phyloP scores from a whole-genome alignment of 768 basidiomycete species.

The Termitomyces sp. region DNA sequence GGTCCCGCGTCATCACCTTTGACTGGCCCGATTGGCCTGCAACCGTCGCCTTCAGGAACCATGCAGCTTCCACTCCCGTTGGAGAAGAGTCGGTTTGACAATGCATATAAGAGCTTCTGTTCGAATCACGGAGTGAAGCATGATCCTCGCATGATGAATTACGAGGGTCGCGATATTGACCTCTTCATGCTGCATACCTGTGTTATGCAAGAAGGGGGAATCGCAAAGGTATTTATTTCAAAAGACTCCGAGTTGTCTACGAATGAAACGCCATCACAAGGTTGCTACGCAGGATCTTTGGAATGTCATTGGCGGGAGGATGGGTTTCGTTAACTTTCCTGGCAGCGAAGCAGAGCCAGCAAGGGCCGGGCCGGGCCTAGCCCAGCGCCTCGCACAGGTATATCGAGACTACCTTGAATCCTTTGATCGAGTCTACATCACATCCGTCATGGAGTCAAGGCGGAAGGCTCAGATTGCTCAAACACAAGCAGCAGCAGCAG shows the following conservation, averaged over 20 bases:
- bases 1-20: constrained; percentile 9
- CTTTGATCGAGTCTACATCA: constrained; percentile 54
- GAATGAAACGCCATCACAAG: constrained; percentile 21
- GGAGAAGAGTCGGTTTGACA: constrained; percentile 48
- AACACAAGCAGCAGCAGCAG: constrained; percentile 4
- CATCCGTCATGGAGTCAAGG: constrained; percentile 30
- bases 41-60: constrained; percentile 5
- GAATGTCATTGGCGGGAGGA: constrained; percentile 60
- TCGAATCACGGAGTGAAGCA: constrained; percentile 31
- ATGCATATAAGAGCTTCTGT: constrained; percentile 43
- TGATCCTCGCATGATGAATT: constrained; percentile 34
- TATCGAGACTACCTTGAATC: constrained; percentile 52
- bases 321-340: constrained; percentile 63
- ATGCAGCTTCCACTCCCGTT: constrained; percentile 30
- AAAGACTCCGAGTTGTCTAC: not conserved
- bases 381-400: constrained; percentile 50
- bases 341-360: constrained; percentile 55
- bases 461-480: constrained; percentile 14
- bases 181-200: constrained; percentile 50
- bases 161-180: constrained; percentile 56
- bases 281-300: constrained; percentile 52
- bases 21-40: constrained; percentile 1
- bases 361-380: constrained; percentile 56
- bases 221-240: constrained; percentile 29
- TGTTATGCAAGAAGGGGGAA: constrained; percentile 57